These are phyloP conservation scores for Irpex sp. DNA, from an alignment of 1,284 basidiomycete species.

Conservation along the genomic window DNA sequence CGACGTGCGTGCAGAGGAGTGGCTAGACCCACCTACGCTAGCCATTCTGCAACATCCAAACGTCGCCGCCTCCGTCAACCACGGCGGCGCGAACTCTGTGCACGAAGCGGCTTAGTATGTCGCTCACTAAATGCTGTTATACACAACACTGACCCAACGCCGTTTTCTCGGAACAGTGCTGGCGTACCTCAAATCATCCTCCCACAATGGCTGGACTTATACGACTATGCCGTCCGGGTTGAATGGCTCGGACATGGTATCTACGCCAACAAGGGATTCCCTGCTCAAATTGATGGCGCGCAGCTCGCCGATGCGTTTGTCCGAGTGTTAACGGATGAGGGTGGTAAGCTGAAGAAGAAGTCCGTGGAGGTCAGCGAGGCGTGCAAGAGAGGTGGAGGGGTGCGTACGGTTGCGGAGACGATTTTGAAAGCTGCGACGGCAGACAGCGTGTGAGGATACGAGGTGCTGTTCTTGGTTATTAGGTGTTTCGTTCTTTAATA, in stretches of 20 bases:
- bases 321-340: conserved; percentile 4
- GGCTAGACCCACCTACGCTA: conserved; percentile 10
- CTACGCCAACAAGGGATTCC: conserved; percentile 11
- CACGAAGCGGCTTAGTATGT: conserved; percentile 11
- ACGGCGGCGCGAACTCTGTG: conserved; percentile 13
- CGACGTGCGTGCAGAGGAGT: conserved; percentile 10
- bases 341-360: conserved; percentile 8
- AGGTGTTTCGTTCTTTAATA: background rate
- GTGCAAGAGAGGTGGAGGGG: conserved; percentile 12
- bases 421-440: conserved; percentile 6
- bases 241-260: conserved; percentile 15
- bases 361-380: conserved; percentile 8
- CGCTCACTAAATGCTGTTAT: background rate
- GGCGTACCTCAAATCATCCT: conserved; percentile 14
- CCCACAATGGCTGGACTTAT: conserved; percentile 15
- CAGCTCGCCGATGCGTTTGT: conserved; percentile 10
- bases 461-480: background rate
- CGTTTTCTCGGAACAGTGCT: conserved; percentile 1
- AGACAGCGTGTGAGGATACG: background rate
- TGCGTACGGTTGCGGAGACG: conserved; percentile 10
- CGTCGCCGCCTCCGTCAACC: conserved; percentile 9
- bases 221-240: conserved; percentile 14
- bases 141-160: background rate
- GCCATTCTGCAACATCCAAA: conserved; percentile 13
- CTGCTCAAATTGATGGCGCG: conserved; percentile 6